Evolutionary conservation across 345 rosid genomes (phyloP).

Genomic region (Laguncularia racemosa): DNA sequence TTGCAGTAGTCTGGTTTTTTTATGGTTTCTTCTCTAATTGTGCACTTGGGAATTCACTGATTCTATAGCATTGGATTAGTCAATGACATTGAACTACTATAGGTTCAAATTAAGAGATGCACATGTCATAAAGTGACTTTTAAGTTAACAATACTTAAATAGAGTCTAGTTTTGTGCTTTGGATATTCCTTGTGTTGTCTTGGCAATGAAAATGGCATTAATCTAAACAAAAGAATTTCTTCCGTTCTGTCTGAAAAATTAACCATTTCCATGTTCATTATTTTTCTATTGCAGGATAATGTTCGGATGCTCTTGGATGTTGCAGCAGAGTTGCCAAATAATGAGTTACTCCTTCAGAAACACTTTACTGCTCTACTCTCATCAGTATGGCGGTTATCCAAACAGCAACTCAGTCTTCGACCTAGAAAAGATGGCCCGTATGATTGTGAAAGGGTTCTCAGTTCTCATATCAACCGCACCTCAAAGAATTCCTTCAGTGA

Average conservation of each 20-base stretch:
- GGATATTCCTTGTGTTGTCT: too few species aligned
- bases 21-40: too few species aligned
- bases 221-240: not conserved
- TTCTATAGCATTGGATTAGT: too few species aligned
- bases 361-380: constrained; percentile 87
- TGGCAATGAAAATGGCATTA: not conserved
- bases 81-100: too few species aligned
- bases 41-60: too few species aligned
- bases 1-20: too few species aligned
- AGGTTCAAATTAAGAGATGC: too few species aligned
- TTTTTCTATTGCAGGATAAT: constrained; percentile 62
- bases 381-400: constrained; percentile 59
- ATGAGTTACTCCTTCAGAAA: constrained; percentile 82
- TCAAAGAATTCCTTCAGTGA: constrained; percentile 27
- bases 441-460: constrained; percentile 38
- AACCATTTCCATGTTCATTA: constrained; percentile 13
- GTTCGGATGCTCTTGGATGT: constrained; percentile 58
- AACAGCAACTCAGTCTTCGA: constrained; percentile 19
- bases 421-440: constrained; percentile 40
- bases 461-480: constrained; percentile 29
- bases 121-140: too few species aligned
- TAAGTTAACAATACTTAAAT: too few species aligned
- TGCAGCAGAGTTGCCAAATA: constrained; percentile 72
- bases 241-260: not conserved
- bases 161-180: too few species aligned